phyloP scores from a whole-genome alignment of 805 yeast genomes.

The Ogataea neopini region DNA sequence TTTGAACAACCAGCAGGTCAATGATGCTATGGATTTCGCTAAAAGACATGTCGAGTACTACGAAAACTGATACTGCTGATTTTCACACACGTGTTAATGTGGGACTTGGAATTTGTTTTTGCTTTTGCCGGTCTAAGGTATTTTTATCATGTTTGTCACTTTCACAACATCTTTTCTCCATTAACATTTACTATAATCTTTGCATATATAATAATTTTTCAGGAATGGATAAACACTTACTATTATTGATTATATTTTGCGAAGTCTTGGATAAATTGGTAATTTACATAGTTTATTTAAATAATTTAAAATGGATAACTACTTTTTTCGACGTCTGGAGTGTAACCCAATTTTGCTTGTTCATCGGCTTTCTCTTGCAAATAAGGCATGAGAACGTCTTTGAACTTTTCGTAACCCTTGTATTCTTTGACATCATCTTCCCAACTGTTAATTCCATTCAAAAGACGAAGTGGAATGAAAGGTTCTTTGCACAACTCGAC shows the following conservation, averaged over 20 bases:
- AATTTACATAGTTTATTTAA: background rate
- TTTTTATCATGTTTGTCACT: background rate
- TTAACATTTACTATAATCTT: constrained; percentile 11
- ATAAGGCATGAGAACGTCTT: constrained; percentile 56
- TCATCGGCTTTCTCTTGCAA: constrained; percentile 47
- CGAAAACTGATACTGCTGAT: constrained; percentile 23
- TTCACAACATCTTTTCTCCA: constrained; percentile 4
- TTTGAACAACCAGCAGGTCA: constrained; percentile 62
- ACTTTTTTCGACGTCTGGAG: constrained; percentile 41
- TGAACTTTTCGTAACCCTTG: constrained; percentile 56
- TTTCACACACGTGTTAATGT: background rate
- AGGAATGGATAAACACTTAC: constrained; percentile 1
- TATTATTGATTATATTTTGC: constrained; percentile 1
- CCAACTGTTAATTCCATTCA: constrained; percentile 63
- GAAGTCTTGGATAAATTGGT: constrained; percentile 6
- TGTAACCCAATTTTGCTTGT: constrained; percentile 47
- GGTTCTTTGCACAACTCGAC: constrained; percentile 58
- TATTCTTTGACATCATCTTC: constrained; percentile 58
- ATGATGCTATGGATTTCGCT: constrained; percentile 70
- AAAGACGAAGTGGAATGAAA: constrained; percentile 57
- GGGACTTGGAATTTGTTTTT: constrained; percentile 3
- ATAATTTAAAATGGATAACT: constrained; percentile 42
- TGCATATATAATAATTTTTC: constrained; percentile 7
- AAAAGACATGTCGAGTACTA: constrained; percentile 73
- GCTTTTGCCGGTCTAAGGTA: background rate